phyloP scores from a whole-genome alignment of 2,329 filamentous ascomycete species.

The Dothiorella sarmentorum region DNA sequence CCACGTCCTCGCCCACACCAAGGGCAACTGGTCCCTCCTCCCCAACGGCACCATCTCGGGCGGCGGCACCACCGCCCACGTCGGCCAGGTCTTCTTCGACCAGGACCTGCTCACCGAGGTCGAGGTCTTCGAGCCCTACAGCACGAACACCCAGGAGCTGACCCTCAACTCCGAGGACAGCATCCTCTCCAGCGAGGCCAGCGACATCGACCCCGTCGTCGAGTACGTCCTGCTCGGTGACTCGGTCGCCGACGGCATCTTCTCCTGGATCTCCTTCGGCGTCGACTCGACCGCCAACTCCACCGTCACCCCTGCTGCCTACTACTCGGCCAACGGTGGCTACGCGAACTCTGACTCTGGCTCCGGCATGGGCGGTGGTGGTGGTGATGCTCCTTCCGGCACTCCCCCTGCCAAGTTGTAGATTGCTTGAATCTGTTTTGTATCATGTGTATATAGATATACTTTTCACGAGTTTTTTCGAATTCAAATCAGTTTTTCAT shows the following conservation, averaged over 20 bases:
- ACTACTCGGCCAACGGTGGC: slow-evolving; percentile 14
- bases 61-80: slow-evolving; percentile 52
- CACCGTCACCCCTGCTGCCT: slow-evolving; percentile 17
- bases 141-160: slow-evolving; percentile 40
- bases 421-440: background rate
- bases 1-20: slow-evolving; percentile 35
- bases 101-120: slow-evolving; percentile 54
- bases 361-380: slow-evolving; percentile 3
- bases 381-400: background rate
- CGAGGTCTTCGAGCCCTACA: slow-evolving; percentile 46
- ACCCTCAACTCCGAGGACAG: slow-evolving; percentile 52
- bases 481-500: background rate
- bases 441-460: too few species aligned
- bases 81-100: slow-evolving; percentile 65
- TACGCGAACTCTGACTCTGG: slow-evolving; percentile 7
- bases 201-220: slow-evolving; percentile 53
- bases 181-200: slow-evolving; percentile 49
- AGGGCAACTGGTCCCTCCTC: slow-evolving; percentile 34
- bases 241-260: slow-evolving; percentile 32
- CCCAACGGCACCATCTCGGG: slow-evolving; percentile 52
- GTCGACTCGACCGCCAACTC: slow-evolving; percentile 14
- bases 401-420: background rate
- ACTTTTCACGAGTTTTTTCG: background rate
- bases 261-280: slow-evolving; percentile 29
- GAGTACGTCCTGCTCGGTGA: slow-evolving; percentile 58